Evolutionary conservation across 805 yeast genomes (phyloP).

Genomic region (Helenozyma baotianmanensis): DNA sequence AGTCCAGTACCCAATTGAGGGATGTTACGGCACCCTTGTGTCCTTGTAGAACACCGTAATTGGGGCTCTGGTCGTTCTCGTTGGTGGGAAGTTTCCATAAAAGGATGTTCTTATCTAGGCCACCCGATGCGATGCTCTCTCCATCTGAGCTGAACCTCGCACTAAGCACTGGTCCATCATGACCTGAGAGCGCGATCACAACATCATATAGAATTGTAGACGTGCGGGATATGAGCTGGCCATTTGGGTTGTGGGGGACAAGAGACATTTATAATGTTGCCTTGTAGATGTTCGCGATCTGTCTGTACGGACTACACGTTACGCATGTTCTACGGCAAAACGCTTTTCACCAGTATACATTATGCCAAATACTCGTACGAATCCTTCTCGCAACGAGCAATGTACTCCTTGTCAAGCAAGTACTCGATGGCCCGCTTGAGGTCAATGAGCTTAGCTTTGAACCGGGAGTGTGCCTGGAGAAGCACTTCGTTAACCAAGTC

Average conservation of each 20-base stretch:
- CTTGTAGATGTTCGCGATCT: no score
- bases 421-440: conserved; percentile 82
- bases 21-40: conserved; percentile 66
- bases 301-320: no score
- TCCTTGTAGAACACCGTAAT: conserved; percentile 46
- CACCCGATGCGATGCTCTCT: conserved; percentile 54
- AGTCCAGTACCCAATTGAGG: conserved; percentile 47
- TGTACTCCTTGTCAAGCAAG: conserved; percentile 80
- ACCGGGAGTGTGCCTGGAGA: conserved; percentile 76
- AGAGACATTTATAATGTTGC: no score
- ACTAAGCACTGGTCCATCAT: conserved; percentile 49
- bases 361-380: conserved; percentile 79
- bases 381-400: conserved; percentile 70
- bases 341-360: no score
- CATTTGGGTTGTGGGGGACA: no score
- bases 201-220: conserved; percentile 18
- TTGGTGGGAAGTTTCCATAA: conserved; percentile 42
- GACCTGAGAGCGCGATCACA: conserved; percentile 45
- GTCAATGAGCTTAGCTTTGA: conserved; percentile 80
- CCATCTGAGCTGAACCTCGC: conserved; percentile 53
- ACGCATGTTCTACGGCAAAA: no score
- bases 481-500: conserved; percentile 82
- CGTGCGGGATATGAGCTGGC: no score
- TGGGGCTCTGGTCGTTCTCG: conserved; percentile 21
- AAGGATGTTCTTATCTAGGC: conserved; percentile 49